These are phyloP conservation scores for Neurospora crassa DNA, from an alignment of 2,329 filamentous ascomycete species.

Conservation along the genomic window DNA sequence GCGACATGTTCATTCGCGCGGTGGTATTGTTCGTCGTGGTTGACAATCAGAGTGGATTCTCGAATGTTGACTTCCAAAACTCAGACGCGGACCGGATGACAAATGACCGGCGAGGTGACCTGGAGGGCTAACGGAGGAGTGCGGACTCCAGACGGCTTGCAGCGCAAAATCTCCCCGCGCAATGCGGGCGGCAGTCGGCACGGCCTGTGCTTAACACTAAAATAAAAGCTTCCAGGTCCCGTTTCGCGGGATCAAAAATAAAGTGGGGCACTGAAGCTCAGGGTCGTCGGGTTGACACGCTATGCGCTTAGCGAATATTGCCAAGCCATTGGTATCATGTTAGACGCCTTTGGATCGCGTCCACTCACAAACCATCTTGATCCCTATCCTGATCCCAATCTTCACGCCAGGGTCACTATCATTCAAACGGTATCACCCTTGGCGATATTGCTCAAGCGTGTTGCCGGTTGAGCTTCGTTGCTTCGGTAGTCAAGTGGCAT, in stretches of 20 bases:
- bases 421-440: not conserved
- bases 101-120: not conserved
- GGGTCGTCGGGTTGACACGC: not conserved
- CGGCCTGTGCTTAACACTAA: not conserved
- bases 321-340: not conserved
- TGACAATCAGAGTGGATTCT: not conserved
- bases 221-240: not conserved
- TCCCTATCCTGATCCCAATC: not conserved
- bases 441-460: not conserved
- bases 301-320: not conserved
- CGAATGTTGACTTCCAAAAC: not conserved
- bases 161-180: not conserved
- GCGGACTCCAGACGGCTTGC: not conserved
- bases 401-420: not conserved
- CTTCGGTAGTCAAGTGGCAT: not conserved
- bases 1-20: slow-evolving; percentile 26
- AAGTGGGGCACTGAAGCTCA: not conserved
- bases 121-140: not conserved
- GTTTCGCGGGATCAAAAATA: not conserved
- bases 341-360: not conserved
- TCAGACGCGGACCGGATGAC: not conserved
- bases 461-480: not conserved
- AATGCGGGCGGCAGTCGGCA: not conserved
- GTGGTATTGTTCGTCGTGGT: not conserved
- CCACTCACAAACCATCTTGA: not conserved